A percentile compares a stretch with the other conserved stretches of the same genome.
Evolutionary conservation across 1,139 yeast genomes (phyloP).

Genomic region (Scheffersomyces stambukii): DNA sequence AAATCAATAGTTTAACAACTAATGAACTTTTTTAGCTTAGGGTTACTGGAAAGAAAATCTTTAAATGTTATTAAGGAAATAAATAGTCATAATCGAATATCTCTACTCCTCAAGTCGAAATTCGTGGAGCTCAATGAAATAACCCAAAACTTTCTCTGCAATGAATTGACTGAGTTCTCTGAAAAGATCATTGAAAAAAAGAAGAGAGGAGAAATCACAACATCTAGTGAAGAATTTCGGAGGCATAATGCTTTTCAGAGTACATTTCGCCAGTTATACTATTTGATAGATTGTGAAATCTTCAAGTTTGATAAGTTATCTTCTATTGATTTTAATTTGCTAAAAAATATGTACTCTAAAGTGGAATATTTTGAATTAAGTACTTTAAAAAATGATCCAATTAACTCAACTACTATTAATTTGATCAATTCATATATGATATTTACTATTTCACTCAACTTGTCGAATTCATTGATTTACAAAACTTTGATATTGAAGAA

Average conservation of each 20-base stretch:
- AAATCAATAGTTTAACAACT: no score
- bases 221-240: no score
- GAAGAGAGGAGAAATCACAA: no score
- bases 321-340: conserved; percentile 12
- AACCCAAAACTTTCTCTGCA: no score
- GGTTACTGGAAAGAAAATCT: no score
- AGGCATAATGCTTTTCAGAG: no score
- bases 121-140: conserved; percentile 10
- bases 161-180: no score
- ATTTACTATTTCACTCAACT: conserved; percentile 22
- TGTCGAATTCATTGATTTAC: conserved; percentile 33
- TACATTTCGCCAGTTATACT: conserved; percentile 23
- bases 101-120: conserved; percentile 9
- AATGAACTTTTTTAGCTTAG: no score
- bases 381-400: conserved; percentile 1
- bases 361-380: conserved; percentile 2
- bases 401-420: conserved; percentile 8
- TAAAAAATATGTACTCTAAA: conserved; percentile 11
- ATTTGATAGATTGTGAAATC: conserved; percentile 20
- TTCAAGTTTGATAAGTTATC: conserved; percentile 17
- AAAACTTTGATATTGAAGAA: conserved; percentile 32
- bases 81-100: conserved; percentile 12
- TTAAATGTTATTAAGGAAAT: conserved; percentile 10
- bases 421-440: conserved; percentile 23
- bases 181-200: no score